These are phyloP conservation scores for Phaffia tasmanica DNA, from an alignment of 768 basidiomycete species.

Conservation along the genomic window DNA sequence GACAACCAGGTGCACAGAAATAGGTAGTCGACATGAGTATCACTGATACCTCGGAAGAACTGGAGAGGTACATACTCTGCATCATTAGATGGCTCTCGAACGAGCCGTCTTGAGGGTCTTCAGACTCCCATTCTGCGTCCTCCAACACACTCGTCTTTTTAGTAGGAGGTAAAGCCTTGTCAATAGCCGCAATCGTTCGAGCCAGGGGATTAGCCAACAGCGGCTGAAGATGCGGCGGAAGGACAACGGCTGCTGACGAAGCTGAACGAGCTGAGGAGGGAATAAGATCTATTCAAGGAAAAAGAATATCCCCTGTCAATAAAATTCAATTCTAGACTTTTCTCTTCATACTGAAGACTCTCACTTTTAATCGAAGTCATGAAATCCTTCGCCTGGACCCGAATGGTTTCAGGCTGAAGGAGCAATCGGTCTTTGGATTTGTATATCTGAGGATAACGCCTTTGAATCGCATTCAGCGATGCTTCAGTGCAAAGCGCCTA, in stretches of 20 bases:
- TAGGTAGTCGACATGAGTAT: not conserved
- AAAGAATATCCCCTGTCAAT: slow-evolving; percentile 9
- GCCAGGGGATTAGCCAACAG: slow-evolving; percentile 60
- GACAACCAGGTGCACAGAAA: not conserved
- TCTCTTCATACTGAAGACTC: slow-evolving; percentile 28
- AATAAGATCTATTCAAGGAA: slow-evolving; percentile 57
- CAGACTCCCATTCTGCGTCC: slow-evolving; percentile 88
- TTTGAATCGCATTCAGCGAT: slow-evolving; percentile 86
- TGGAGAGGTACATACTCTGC: slow-evolving; percentile 51
- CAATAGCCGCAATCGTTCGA: slow-evolving; percentile 59
- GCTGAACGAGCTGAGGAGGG: slow-evolving; percentile 90
- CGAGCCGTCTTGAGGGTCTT: slow-evolving; percentile 50
- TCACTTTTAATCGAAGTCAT: slow-evolving; percentile 93
- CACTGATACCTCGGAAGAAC: not conserved
- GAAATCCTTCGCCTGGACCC: slow-evolving; percentile 77
- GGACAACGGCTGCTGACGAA: slow-evolving; percentile 67
- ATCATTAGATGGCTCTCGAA: slow-evolving; percentile 78
- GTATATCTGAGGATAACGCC: slow-evolving; percentile 95
- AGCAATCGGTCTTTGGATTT: slow-evolving; percentile 73
- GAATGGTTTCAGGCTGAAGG: slow-evolving; percentile 73
- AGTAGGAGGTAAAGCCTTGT: slow-evolving; percentile 61
- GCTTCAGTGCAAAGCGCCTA: slow-evolving; percentile 94
- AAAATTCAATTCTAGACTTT: not conserved
- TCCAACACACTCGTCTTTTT: slow-evolving; percentile 77
- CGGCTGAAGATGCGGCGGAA: slow-evolving; percentile 74